These are phyloP conservation scores for Deinandra increscens DNA, from an alignment of 129 eudicot genomes.

Conservation along the genomic window DNA sequence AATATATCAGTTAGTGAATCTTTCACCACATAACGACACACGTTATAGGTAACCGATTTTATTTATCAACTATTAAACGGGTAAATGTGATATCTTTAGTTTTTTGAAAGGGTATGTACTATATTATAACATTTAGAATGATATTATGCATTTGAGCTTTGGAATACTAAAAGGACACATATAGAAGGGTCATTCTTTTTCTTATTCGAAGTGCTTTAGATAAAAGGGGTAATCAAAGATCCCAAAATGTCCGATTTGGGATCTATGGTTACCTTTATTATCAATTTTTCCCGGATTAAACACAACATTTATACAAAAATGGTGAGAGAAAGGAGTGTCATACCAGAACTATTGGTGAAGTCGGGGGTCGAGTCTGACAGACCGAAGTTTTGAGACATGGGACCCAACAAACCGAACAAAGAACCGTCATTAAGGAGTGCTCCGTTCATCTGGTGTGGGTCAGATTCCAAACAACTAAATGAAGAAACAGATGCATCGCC, in stretches of 20 bases:
- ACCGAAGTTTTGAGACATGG: slow-evolving; percentile 49
- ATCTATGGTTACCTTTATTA: too few species aligned
- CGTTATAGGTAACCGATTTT: not conserved
- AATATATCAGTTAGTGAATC: not conserved
- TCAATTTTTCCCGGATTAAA: too few species aligned
- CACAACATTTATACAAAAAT: not conserved
- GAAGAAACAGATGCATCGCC: slow-evolving; percentile 63
- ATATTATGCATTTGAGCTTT: too few species aligned
- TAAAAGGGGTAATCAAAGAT: too few species aligned
- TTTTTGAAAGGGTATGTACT: not conserved
- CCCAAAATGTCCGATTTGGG: too few species aligned
- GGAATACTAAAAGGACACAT: too few species aligned
- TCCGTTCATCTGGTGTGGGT: slow-evolving; percentile 61
- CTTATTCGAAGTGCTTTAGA: too few species aligned
- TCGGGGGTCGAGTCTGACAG: slow-evolving; percentile 60
- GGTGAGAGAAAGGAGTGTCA: slow-evolving; percentile 32
- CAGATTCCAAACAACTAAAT: slow-evolving; percentile 63
- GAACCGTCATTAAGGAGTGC: slow-evolving; percentile 53
- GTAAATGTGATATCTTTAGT: too few species aligned
- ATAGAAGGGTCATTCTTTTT: too few species aligned
- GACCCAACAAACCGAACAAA: slow-evolving; percentile 56
- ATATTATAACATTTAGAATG: not conserved
- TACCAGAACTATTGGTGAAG: slow-evolving; percentile 52
- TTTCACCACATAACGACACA: not conserved
- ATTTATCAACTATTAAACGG: not conserved